Base-by-base conservation (phyloP, 768 basidiomycete species). In the Collybiopsis confluens region DNA sequence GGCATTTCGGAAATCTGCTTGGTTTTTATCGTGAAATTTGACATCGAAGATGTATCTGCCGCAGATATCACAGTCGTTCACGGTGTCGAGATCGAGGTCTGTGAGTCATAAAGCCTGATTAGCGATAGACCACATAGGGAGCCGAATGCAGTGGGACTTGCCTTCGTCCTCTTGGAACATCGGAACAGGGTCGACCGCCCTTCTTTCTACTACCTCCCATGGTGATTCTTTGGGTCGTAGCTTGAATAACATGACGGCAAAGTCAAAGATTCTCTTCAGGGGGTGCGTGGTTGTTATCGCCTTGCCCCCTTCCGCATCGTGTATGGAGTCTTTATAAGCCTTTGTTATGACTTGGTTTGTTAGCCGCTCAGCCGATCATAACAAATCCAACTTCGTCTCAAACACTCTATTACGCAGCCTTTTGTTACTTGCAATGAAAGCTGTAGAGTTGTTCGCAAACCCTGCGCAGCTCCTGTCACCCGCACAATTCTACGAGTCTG, bases 161-260 rank as follows among this genome's bases (percentile, higher is more conserved):
- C 82, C 82, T 63, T 68, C 60, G 48, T 77, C 75, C 23, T 81
- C 82, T 58, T 81, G 77, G 65, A 81, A 86, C 66, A 78, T 80
- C 16, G 79, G 73, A 13, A 90, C 78, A 23, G 88, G 83, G 43
- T 83, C 78, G 45, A 91, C 80, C 28, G 72, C 68, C 61, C 78
- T 80, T 62, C 75, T 81, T 54, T 83, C 82, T 26, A 90, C 84
- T 38, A 90, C 88, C 70, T 91, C 89, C 89, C 89, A 91, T 35
- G 86, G 80, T 8, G 70, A 70, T 62, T 85, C 80, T 57, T 74
- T 79, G 56, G 81, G 75, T 56, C 80, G 76, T 59, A 86, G 78
- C 21, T 59, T 69, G 60, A 77, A 71, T 60, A 77, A 67, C 64
- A 66, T 52, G 36, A 42, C 30, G 47, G 24, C 13, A 33, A 40